Percentiles rank a stretch among this genome's conserved stretches.
These are phyloP conservation scores for Pleurotus pulmonarius DNA, from an alignment of 768 basidiomycete species.

Conservation along the genomic window DNA sequence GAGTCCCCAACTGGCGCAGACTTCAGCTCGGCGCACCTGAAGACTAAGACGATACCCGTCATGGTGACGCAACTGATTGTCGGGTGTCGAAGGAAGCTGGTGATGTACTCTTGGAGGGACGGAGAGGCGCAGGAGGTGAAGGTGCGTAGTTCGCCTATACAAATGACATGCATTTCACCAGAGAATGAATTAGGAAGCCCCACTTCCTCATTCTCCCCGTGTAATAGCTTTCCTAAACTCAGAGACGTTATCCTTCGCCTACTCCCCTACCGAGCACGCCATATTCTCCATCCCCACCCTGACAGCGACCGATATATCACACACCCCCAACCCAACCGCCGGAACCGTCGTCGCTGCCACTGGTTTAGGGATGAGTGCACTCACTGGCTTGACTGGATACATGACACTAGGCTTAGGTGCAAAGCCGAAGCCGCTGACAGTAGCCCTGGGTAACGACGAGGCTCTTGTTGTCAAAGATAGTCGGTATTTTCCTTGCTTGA, in stretches of 20 bases:
- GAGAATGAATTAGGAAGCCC: conserved; percentile 58
- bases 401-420: conserved; percentile 80
- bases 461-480: conserved; percentile 76
- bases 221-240: conserved; percentile 69
- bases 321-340: conserved; percentile 29
- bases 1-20: conserved; percentile 20
- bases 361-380: conserved; percentile 57
- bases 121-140: conserved; percentile 72
- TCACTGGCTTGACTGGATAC: conserved; percentile 78
- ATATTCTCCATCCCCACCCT: conserved; percentile 64
- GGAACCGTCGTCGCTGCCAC: conserved; percentile 19
- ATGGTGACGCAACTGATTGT: conserved; percentile 76
- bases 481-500: conserved; percentile 31
- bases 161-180: background rate
- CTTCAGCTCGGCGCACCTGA: conserved; percentile 17
- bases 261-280: conserved; percentile 75
- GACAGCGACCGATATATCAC: conserved; percentile 54
- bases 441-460: conserved; percentile 56
- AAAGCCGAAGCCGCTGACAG: conserved; percentile 64
- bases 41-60: conserved; percentile 50
- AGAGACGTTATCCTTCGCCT: conserved; percentile 67
- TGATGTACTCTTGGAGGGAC: conserved; percentile 85
- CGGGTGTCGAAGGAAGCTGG: conserved; percentile 82
- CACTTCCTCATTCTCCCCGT: conserved; percentile 88
- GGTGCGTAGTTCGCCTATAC: conserved; percentile 35